Evolutionary conservation across 441 rosid species (phyloP), one percentile per base, ranked within the genome.

Genomic region (Raphanus hybrid): DNA sequence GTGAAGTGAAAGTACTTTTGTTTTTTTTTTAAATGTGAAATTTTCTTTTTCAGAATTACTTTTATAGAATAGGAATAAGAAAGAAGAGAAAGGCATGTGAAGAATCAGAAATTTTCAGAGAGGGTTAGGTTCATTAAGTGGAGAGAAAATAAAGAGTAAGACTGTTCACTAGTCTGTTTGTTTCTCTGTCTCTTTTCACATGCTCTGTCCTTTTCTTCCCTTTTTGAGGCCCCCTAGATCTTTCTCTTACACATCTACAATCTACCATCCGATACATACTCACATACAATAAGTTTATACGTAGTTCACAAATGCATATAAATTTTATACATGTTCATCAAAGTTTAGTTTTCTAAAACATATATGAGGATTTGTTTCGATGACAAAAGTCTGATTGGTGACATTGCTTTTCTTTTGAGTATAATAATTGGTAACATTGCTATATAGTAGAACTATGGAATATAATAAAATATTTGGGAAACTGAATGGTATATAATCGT

Each of bases 111-210:
- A 78, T 61, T 73, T 67, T 15, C 77, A 78, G 77, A 78, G 77
- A 67, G 74, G 69, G 74, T 60, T 67, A 35, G 70, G 67, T 78
- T 73, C 74, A 73, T 67, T 78, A 78, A 78, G 77, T 77, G 57
- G 45, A 14, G 41, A 77, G 41, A 18, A 32, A 15, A 45, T 16
- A 70, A 43, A 64, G 63, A 71, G 67, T 43, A 59, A 66, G 16
- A 78, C 82, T 73, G 86, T 72, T 81, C 81, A 76, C 81, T 78
- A 75, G 73, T 73, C 78, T 78, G 82, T 73, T 48, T 63, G 69
- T 74, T 74, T 52, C 73, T 81, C 84, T 82, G 88, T 64, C 65
- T 79, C 77, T 77, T 66, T 29, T 78, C 89, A 87, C 88, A 85
- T 85, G 87, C 85, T 73, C 68, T 69, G 75, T 67, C 72, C 77